Evolutionary conservation across 768 basidiomycete species (phyloP).

Genomic region (Botryobasidium botryosum): DNA sequence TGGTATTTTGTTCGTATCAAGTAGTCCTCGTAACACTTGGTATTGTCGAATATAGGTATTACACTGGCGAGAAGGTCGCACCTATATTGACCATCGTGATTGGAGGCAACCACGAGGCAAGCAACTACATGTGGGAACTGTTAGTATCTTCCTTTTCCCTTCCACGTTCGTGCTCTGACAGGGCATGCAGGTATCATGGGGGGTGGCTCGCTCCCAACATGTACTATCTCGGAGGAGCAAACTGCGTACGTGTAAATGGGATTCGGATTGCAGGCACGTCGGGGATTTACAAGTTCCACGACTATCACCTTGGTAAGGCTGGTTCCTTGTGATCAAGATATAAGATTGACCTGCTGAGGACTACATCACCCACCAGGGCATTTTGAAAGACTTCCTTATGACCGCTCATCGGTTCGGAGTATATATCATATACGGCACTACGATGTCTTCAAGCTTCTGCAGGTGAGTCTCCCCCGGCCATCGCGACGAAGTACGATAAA

Average conservation of each 20-base stretch:
- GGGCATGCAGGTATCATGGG: slow-evolving; percentile 59
- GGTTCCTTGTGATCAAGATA: neutral
- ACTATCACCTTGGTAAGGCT: slow-evolving; percentile 45
- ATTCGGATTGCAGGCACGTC: slow-evolving; percentile 79
- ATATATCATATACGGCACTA: slow-evolving; percentile 86
- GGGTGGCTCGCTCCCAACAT: slow-evolving; percentile 96
- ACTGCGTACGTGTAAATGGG: slow-evolving; percentile 75
- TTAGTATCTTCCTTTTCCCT: slow-evolving; percentile 23
- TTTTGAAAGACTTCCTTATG: slow-evolving; percentile 70
- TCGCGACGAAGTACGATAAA: too few relatives aligned
- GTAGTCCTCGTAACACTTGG: neutral
- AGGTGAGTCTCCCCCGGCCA: too few relatives aligned
- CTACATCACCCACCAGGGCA: slow-evolving; percentile 28
- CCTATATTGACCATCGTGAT: slow-evolving; percentile 85
- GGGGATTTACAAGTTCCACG: slow-evolving; percentile 71
- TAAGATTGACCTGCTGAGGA: neutral
- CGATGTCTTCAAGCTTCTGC: slow-evolving; percentile 59
- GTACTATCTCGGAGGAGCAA: slow-evolving; percentile 87
- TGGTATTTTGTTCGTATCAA: neutral
- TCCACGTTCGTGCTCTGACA: neutral
- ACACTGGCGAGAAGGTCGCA: slow-evolving; percentile 64
- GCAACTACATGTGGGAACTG: slow-evolving; percentile 94
- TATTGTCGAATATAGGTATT: slow-evolving; percentile 42
- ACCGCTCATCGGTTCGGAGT: slow-evolving; percentile 50
- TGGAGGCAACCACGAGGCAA: slow-evolving; percentile 96